A percentile compares a stretch with the other conserved stretches of the same genome.
phyloP scores from a whole-genome alignment of 345 rosid species.

The Salix koriyanagi region DNA sequence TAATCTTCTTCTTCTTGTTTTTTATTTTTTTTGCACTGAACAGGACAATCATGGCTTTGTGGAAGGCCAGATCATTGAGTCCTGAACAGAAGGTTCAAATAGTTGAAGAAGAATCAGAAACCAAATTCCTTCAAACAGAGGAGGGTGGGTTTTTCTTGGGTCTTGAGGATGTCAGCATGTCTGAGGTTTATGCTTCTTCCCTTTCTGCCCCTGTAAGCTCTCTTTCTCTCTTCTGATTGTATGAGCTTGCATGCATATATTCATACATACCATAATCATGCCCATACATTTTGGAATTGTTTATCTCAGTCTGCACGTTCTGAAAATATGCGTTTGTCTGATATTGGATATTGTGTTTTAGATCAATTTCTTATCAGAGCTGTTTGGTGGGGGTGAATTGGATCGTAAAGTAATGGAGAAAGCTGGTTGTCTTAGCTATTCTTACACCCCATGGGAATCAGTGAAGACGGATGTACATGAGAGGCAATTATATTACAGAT shows the following conservation, averaged over 20 bases:
- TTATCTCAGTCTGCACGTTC: not conserved
- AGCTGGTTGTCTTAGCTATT: constrained; percentile 80
- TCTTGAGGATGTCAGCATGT: constrained; percentile 75
- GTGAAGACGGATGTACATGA: constrained; percentile 72
- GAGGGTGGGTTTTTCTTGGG: constrained; percentile 79
- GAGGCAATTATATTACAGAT: constrained; percentile 79
- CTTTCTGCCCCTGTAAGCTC: constrained; percentile 69
- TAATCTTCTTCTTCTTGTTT: not conserved
- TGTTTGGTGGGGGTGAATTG: constrained; percentile 76
- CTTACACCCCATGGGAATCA: constrained; percentile 83
- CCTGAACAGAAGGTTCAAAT: constrained; percentile 91
- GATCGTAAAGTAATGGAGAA: constrained; percentile 82
- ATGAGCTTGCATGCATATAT: not conserved
- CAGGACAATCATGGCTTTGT: constrained; percentile 96
- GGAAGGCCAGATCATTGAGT: constrained; percentile 89
- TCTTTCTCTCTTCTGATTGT: not conserved
- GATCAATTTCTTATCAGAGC: constrained; percentile 67
- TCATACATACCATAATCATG: not conserved
- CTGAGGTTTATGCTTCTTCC: constrained; percentile 62
- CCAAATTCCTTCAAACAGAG: constrained; percentile 60
- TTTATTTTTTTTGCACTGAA: not conserved
- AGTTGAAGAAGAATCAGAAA: constrained; percentile 88
- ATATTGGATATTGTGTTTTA: constrained; percentile 21
- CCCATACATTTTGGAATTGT: not conserved
- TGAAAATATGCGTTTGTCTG: not conserved